Evolutionary conservation across 768 basidiomycete species (phyloP).

Genomic region (Calocybe cyanea): DNA sequence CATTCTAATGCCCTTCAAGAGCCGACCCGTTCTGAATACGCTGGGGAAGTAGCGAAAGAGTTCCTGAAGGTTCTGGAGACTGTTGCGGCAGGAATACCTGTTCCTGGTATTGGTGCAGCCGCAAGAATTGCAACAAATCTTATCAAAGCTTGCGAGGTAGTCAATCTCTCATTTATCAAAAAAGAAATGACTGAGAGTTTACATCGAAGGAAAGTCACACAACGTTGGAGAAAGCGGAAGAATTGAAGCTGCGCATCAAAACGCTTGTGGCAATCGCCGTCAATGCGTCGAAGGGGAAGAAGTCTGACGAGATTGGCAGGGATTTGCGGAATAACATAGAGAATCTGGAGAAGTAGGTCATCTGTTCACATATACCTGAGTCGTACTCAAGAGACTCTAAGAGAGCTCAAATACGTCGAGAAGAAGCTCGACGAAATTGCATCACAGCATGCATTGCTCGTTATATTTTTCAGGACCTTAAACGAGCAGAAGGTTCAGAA

Average conservation of each 20-base stretch:
- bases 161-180: background rate
- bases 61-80: constrained; percentile 2
- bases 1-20: background rate
- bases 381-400: background rate
- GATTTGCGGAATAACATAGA: background rate
- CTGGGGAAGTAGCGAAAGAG: constrained; percentile 4
- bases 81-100: constrained; percentile 6
- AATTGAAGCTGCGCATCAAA: constrained; percentile 6
- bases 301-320: background rate
- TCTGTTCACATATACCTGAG: background rate
- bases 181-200: too few species aligned
- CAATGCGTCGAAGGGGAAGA: constrained; percentile 10
- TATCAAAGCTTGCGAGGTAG: constrained; percentile 12
- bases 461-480: constrained; percentile 2
- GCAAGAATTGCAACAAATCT: background rate
- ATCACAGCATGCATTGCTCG: background rate
- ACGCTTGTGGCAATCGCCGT: constrained; percentile 4
- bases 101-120: constrained; percentile 5
- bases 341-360: constrained; percentile 1
- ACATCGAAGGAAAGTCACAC: constrained; percentile 4
- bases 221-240: constrained; percentile 7
- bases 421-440: constrained; percentile 1
- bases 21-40: constrained; percentile 4
- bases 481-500: constrained; percentile 3
- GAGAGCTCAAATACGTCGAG: constrained; percentile 6